A percentile compares a stretch with the other conserved stretches of the same genome.
Conservation (phyloP, 306 rosid genomes). For the Geum urbanum region DNA sequence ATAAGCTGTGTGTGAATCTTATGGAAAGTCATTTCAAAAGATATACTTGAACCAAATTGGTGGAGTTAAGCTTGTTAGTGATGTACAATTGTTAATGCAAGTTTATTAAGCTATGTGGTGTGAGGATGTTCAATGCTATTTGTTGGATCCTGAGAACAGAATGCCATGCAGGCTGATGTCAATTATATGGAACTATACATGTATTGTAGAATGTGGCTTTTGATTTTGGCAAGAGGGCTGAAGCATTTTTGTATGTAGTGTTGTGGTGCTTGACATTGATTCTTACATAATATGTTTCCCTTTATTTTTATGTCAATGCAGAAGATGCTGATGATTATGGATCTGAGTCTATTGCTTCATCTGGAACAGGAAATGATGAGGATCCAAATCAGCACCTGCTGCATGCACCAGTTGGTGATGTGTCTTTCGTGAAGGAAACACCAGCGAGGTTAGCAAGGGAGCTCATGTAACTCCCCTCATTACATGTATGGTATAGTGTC, state of each 20-base stretch:
- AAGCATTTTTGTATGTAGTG: background rate
- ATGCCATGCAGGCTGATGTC: background rate
- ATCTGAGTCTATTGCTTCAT: conserved; percentile 56
- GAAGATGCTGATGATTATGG: conserved; percentile 69
- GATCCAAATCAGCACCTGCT: conserved; percentile 63
- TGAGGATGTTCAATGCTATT: background rate
- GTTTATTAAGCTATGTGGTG: background rate
- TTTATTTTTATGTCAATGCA: conserved; percentile 28
- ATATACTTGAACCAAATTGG: background rate
- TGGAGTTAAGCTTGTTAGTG: background rate
- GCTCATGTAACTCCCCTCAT: conserved; percentile 37
- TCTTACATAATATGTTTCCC: background rate
- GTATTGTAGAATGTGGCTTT: background rate
- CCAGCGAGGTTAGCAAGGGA: conserved; percentile 67
- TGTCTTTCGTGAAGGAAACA: conserved; percentile 65
- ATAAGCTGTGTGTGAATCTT: background rate
- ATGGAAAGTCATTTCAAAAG: background rate
- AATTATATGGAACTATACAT: background rate
- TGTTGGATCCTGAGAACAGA: conserved; percentile 1
- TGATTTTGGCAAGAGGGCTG: background rate
- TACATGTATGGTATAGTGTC: conserved; percentile 15
- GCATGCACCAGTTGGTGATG: conserved; percentile 47
- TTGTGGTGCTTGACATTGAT: background rate
- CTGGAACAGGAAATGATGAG: conserved; percentile 61
- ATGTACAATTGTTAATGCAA: background rate